Evolutionary conservation across 805 yeast genomes (phyloP).

Genomic region (Saturnispora kantuleensis): DNA sequence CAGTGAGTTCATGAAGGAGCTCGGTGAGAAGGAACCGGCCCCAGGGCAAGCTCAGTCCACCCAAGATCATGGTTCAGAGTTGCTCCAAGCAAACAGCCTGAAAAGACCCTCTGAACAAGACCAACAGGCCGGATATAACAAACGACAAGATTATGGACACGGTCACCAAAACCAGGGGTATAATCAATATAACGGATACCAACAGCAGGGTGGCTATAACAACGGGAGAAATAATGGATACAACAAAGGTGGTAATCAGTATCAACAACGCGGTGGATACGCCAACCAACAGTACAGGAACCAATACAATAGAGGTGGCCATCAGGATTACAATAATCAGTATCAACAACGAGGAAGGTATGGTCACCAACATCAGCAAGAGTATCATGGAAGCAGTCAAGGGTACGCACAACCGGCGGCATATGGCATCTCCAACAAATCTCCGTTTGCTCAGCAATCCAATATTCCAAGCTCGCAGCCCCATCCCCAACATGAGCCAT

Average conservation of each 20-base stretch:
- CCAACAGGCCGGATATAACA: not conserved
- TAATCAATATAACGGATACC: not conserved
- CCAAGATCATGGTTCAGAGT: too few species aligned
- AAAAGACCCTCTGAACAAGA: not conserved
- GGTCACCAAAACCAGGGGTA: not conserved
- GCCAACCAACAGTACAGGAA: too few species aligned
- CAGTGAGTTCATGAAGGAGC: slow-evolving; percentile 41
- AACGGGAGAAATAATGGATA: not conserved
- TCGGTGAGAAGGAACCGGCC: slow-evolving; percentile 26
- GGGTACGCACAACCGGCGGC: slow-evolving; percentile 3
- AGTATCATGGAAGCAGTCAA: not conserved
- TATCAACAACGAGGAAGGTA: not conserved
- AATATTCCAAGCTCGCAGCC: not conserved
- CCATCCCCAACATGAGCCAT: slow-evolving; percentile 2
- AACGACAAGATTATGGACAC: not conserved
- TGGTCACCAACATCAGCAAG: not conserved
- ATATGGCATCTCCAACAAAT: slow-evolving; percentile 1
- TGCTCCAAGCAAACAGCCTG: not conserved
- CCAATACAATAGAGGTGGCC: too few species aligned
- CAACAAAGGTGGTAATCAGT: not conserved
- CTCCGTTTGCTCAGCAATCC: slow-evolving; percentile 5
- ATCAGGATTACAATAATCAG: not conserved
- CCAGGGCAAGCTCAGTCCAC: not conserved
- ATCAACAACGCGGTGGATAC: too few species aligned
- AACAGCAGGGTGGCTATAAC: not conserved